These are phyloP conservation scores for Endocalyx cinctus DNA, from an alignment of 2,329 filamentous ascomycete genomes.

Conservation along the genomic window DNA sequence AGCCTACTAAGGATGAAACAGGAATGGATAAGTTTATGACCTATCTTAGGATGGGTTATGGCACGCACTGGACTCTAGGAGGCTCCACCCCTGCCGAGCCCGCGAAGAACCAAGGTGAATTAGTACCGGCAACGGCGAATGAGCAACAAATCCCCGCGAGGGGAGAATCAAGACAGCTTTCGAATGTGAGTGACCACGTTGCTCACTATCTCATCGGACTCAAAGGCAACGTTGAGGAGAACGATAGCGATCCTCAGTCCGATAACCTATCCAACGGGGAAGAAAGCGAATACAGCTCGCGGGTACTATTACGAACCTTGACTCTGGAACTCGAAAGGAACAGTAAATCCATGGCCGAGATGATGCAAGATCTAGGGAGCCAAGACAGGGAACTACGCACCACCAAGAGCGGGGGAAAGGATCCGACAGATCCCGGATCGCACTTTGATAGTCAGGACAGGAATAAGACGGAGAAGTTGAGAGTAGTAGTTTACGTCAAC, in stretches of 20 bases:
- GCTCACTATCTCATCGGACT: slow-evolving; percentile 65
- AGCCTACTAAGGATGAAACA: slow-evolving; percentile 27
- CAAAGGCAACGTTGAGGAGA: slow-evolving; percentile 57
- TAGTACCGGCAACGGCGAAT: too few relatives aligned
- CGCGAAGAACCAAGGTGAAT: slow-evolving; percentile 5
- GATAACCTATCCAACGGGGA: slow-evolving; percentile 26
- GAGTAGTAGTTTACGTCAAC: slow-evolving; percentile 69
- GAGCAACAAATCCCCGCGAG: too few relatives aligned
- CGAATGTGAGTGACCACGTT: too few relatives aligned
- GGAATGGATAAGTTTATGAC: slow-evolving; percentile 54
- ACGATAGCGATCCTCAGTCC: slow-evolving; percentile 20
- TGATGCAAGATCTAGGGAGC: slow-evolving; percentile 41
- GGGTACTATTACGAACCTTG: slow-evolving; percentile 61
- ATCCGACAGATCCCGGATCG: slow-evolving; percentile 13
- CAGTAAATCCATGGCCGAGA: slow-evolving; percentile 38
- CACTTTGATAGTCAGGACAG: slow-evolving; percentile 44
- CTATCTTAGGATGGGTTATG: slow-evolving; percentile 64
- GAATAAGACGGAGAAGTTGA: slow-evolving; percentile 53
- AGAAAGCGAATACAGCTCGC: slow-evolving; percentile 41
- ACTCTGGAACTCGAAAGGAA: slow-evolving; percentile 57
- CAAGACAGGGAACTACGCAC: slow-evolving; percentile 26
- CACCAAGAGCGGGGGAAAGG: slow-evolving; percentile 11
- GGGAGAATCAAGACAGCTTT: too few relatives aligned
- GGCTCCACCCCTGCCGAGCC: slow-evolving; percentile 16
- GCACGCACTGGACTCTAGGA: slow-evolving; percentile 59